Conservation (phyloP, 1,284 basidiomycete species). For the Ceratobasidium sp. region DNA sequence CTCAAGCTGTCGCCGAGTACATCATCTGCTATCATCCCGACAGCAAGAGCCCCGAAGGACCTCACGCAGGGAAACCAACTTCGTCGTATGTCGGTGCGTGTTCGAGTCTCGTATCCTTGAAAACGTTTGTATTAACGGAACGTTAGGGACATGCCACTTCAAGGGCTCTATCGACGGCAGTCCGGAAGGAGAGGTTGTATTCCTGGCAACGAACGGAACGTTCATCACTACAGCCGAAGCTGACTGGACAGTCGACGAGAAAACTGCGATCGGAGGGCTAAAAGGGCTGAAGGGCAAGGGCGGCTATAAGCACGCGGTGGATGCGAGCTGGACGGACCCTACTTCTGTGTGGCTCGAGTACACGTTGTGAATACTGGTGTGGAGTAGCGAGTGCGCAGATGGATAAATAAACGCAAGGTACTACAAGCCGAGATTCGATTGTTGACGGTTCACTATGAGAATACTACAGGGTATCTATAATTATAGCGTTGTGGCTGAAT, state of each 20-base stretch:
- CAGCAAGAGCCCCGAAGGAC: constrained; percentile 21
- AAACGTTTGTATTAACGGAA: not conserved
- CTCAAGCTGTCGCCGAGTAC: too few relatives aligned
- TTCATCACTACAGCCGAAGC: constrained; percentile 38
- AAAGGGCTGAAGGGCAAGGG: too few relatives aligned
- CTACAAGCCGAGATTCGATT: too few relatives aligned
- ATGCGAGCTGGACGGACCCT: too few relatives aligned
- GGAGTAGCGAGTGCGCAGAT: too few relatives aligned
- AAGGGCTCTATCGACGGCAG: constrained; percentile 46
- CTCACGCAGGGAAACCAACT: constrained; percentile 35
- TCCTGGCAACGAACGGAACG: constrained; percentile 28
- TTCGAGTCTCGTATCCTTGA: not conserved
- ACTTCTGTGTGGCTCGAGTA: constrained; percentile 43
- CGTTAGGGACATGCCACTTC: constrained; percentile 37
- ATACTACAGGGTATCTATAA: too few relatives aligned
- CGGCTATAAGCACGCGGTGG: too few relatives aligned
- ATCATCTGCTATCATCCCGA: constrained; percentile 46
- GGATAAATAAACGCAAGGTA: too few relatives aligned
- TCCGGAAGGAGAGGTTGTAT: constrained; percentile 47
- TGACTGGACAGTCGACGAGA: constrained; percentile 46
- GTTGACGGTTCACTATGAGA: too few relatives aligned
- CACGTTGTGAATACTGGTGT: not conserved
- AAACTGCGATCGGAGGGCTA: too few relatives aligned
- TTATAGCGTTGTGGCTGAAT: too few relatives aligned
- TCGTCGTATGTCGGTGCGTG: too few relatives aligned